phyloP scores from a whole-genome alignment of 352 stramenopile species.

The Phytopythium montanum region DNA sequence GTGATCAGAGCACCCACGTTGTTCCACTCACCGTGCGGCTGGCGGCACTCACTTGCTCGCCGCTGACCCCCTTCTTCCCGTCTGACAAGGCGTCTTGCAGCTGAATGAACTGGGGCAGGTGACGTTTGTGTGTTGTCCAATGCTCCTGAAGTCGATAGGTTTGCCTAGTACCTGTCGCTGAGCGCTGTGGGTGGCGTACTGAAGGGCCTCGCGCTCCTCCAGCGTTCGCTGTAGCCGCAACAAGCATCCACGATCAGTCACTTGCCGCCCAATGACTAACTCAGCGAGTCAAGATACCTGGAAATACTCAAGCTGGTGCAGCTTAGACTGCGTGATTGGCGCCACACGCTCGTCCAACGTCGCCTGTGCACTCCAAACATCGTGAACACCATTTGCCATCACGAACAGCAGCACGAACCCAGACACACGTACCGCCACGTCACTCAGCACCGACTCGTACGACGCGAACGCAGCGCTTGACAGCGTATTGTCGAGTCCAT shows the following conservation, averaged over 20 bases:
- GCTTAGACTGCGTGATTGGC: constrained; percentile 27
- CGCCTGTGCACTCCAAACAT: constrained; percentile 6
- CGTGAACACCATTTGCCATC: not conserved
- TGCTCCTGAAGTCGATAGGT: not conserved
- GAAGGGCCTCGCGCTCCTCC: constrained; percentile 24
- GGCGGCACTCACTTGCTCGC: not conserved
- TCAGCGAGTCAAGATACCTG: constrained; percentile 10
- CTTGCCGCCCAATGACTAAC: too few species aligned
- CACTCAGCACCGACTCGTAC: constrained; percentile 2
- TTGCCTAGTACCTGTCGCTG: constrained; percentile 24
- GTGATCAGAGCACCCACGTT: not conserved
- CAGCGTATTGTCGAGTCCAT: not conserved
- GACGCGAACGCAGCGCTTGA: not conserved
- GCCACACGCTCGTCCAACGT: constrained; percentile 23
- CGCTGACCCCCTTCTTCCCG: constrained; percentile 10
- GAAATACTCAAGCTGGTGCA: constrained; percentile 28
- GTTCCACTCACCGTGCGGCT: not conserved
- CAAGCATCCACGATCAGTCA: not conserved
- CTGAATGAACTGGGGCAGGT: constrained; percentile 4
- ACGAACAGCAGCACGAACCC: constrained; percentile 13
- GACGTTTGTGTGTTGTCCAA: not conserved
- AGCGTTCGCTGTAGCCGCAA: constrained; percentile 19
- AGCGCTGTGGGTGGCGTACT: constrained; percentile 21
- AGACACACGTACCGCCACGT: constrained; percentile 4
- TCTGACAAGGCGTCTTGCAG: constrained; percentile 16